Percentiles rank a stretch among this genome's conserved stretches.
phyloP scores from a whole-genome alignment of 257 asterid species.

The Solanum pennellii region DNA sequence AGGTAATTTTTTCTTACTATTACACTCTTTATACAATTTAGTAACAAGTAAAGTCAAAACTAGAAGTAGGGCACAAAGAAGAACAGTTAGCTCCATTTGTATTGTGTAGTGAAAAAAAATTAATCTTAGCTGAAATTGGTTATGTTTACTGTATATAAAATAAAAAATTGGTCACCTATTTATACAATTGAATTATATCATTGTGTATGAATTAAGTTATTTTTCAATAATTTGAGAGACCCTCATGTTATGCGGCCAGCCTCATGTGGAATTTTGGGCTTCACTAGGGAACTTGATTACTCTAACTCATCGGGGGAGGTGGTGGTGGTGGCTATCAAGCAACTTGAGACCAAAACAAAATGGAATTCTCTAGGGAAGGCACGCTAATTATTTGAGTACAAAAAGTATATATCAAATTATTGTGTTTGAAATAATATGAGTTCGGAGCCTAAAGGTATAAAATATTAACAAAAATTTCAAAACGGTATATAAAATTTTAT shows the following conservation, averaged over 20 bases:
- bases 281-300: no score
- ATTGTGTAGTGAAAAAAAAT: background rate
- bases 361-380: no score
- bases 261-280: background rate
- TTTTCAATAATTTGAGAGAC: background rate
- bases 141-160: background rate
- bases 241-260: background rate
- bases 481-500: no score
- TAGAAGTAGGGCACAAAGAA: background rate
- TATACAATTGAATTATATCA: background rate
- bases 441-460: no score
- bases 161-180: background rate
- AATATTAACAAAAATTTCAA: no score
- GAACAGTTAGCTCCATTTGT: background rate
- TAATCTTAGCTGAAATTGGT: background rate
- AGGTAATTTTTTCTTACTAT: slow-evolving; percentile 5
- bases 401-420: no score
- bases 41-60: background rate
- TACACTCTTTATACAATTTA: background rate
- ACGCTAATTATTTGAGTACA: no score
- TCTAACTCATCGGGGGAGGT: no score
- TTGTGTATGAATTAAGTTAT: no score
- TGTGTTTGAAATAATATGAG: no score
- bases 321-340: no score
- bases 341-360: no score